Evolutionary conservation across 768 basidiomycete species (phyloP).

Genomic region (Boletellus emodensis): DNA sequence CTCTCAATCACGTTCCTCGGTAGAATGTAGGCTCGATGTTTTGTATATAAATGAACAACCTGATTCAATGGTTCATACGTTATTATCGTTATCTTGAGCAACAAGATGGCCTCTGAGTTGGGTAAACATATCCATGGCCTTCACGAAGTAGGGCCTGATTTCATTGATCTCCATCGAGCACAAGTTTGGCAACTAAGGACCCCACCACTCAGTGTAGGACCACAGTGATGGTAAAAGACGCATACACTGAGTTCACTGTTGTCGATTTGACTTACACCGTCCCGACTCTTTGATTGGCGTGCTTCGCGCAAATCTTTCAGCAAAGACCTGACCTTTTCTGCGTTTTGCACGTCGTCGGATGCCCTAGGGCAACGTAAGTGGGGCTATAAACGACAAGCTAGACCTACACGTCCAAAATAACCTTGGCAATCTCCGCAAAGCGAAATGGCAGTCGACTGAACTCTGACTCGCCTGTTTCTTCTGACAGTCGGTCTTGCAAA

Average conservation of each 20-base stretch:
- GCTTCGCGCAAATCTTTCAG: slow-evolving; percentile 96
- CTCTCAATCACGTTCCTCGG: neutral
- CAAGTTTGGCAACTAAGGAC: slow-evolving; percentile 68
- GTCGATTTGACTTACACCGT: slow-evolving; percentile 77
- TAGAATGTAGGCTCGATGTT: neutral
- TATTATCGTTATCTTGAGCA: slow-evolving; percentile 4
- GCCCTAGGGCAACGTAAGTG: slow-evolving; percentile 49
- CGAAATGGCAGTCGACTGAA: slow-evolving; percentile 85
- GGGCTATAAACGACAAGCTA: neutral
- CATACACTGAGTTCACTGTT: slow-evolving; percentile 77
- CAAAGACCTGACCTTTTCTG: slow-evolving; percentile 79
- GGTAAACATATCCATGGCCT: slow-evolving; percentile 70
- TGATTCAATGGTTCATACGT: neutral
- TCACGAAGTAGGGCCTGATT: slow-evolving; percentile 83
- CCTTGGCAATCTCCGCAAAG: slow-evolving; percentile 86
- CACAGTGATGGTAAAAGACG: slow-evolving; percentile 5
- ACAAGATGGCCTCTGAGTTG: slow-evolving; percentile 41
- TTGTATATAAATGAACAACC: neutral
- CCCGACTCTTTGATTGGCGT: slow-evolving; percentile 88
- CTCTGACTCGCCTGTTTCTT: slow-evolving; percentile 67
- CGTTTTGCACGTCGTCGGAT: slow-evolving; percentile 80
- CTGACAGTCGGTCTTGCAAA: slow-evolving; percentile 66
- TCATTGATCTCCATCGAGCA: slow-evolving; percentile 94
- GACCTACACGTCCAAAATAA: slow-evolving; percentile 83
- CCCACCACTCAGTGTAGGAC: neutral